phyloP scores from a whole-genome alignment of 768 basidiomycete species.

The Tremella yokohamensis region DNA sequence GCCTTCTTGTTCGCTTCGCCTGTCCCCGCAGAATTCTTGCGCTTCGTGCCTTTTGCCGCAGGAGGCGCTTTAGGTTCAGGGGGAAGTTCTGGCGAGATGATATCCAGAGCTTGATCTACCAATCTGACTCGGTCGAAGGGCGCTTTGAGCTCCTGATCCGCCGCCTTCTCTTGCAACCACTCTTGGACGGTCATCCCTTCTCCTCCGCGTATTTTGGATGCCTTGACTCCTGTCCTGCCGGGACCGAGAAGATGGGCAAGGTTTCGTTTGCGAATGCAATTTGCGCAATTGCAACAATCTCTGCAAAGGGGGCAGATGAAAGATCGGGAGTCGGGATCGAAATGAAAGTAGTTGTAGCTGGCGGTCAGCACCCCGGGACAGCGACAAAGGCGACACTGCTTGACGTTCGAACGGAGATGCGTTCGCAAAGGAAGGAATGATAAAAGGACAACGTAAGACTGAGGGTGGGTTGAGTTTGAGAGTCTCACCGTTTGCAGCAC shows the following conservation, averaged over 20 bases:
- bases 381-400: neutral
- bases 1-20: neutral
- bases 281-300: slow-evolving; percentile 45
- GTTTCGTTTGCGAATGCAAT: slow-evolving; percentile 40
- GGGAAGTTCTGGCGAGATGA: slow-evolving; percentile 28
- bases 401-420: neutral
- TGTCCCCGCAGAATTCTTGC: slow-evolving; percentile 10
- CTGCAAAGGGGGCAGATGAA: slow-evolving; percentile 49
- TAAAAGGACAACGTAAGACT: neutral
- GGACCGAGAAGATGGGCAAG: slow-evolving; percentile 30
- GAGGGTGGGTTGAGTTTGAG: neutral
- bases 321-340: slow-evolving; percentile 40
- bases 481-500: slow-evolving; percentile 42
- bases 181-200: slow-evolving; percentile 26
- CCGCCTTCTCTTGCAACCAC: slow-evolving; percentile 25
- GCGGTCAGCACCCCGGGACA: neutral
- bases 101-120: slow-evolving; percentile 28
- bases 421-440: slow-evolving; percentile 5
- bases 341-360: slow-evolving; percentile 45
- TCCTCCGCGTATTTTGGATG: slow-evolving; percentile 13
- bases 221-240: slow-evolving; percentile 13
- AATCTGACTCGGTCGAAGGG: slow-evolving; percentile 37
- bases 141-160: slow-evolving; percentile 12
- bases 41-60: slow-evolving; percentile 3
- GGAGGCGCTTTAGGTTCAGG: slow-evolving; percentile 11